Evolutionary conservation across 1,284 basidiomycete genomes (phyloP).

Genomic region (Ceratobasidium sp.): DNA sequence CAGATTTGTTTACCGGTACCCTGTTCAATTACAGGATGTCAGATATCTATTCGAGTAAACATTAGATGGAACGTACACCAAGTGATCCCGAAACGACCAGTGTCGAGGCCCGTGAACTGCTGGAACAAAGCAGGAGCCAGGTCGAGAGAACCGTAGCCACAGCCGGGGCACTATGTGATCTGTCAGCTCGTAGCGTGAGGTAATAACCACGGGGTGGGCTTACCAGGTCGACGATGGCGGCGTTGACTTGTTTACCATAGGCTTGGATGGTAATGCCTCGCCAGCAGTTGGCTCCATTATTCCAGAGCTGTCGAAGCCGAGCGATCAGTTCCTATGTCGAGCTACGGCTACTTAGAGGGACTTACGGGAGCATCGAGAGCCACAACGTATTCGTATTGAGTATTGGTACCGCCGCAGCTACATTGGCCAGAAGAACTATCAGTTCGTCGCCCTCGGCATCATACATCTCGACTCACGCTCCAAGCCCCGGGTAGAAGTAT

Average conservation of each 20-base stretch:
- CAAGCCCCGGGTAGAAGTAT: slow-evolving; percentile 14
- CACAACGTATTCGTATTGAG: slow-evolving; percentile 4
- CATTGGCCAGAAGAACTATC: not conserved
- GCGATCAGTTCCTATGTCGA: not conserved
- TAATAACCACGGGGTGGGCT: not conserved
- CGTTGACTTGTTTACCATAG: slow-evolving; percentile 14
- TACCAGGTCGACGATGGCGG: slow-evolving; percentile 18
- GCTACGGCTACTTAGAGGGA: too few relatives aligned
- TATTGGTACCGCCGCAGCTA: slow-evolving; percentile 2
- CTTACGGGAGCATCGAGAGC: slow-evolving; percentile 3
- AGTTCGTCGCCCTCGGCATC: not conserved
- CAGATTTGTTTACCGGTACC: too few relatives aligned
- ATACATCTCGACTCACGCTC: not conserved
- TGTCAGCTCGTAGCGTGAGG: not conserved
- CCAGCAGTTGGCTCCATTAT: slow-evolving; percentile 15
- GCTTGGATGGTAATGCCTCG: slow-evolving; percentile 20
- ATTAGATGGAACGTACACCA: slow-evolving; percentile 21
- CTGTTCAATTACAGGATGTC: too few relatives aligned
- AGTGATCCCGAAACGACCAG: not conserved
- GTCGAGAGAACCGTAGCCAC: slow-evolving; percentile 2
- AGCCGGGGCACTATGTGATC: not conserved
- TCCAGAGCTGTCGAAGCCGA: not conserved
- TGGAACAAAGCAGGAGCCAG: slow-evolving; percentile 11
- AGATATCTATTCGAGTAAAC: not conserved
- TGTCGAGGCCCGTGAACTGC: slow-evolving; percentile 2